Evolutionary conservation across 768 basidiomycete species (phyloP), one percentile per base, ranked within the genome.

Genomic region (Hypsizygus marmoreus): DNA sequence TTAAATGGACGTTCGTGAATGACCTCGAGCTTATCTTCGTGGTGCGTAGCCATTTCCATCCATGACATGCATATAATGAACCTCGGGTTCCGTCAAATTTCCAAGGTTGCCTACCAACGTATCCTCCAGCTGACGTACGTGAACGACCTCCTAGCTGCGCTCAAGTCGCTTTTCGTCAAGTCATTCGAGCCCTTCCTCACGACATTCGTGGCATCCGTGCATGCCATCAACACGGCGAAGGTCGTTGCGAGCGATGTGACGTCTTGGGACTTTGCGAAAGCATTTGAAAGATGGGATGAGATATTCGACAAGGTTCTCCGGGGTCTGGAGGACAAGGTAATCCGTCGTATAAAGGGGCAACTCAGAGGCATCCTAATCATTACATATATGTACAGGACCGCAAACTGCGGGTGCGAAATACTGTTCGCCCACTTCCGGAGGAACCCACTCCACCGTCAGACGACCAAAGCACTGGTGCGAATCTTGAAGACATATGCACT

Each of bases 21-120:
- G 93, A 95, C 51, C 75, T 98, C 34, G 95, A 95, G 51, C 79
- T 99, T 57, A 95, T 98, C 44, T 98, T 99, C 60, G 95, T 97
- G 62, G 94, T 95, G 59, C 55, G 89, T 74, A 33, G 41, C 29
- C 9, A 24, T 7, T 41, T 41, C 22, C 24, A 28, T 5, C 35
- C 42, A n/a, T n/a, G n/a, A n/a, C 20, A 22, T 36, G 40, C 29
- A 45, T 39, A 40, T 25, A 22, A 41, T 17, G 11, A 42, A 35
- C 49, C 44, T 45, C 48, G 34, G 17, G 14, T 49, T 20, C 20
- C 42, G 31, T 17, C 11, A 25, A 14, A 32, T 32, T 10, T 24
- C 47, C 3, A 58, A 95, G 93, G 93, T 95, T 43, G 92, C 94
- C 29, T 98, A 97, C 71, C 94, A 97, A 61, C 89, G 95, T 45